Conservation (phyloP, 2,329 filamentous ascomycete genomes). For the Colletotrichum sp. region DNA sequence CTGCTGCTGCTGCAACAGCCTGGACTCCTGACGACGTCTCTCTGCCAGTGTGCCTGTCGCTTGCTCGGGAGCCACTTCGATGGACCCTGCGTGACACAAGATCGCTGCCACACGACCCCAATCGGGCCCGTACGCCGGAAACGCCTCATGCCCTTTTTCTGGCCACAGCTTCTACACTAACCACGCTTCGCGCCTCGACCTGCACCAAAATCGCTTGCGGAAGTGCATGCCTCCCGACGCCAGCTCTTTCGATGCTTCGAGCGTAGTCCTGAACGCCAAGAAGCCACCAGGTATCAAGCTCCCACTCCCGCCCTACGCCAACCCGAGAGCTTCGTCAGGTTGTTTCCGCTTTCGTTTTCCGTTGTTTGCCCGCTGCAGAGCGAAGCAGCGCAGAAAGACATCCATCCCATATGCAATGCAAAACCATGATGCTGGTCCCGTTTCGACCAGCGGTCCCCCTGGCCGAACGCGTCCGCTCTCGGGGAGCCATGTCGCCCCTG, state of each 20-base stretch:
- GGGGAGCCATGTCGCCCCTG: neutral
- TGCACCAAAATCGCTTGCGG: slow-evolving; percentile 5
- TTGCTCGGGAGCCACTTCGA: neutral
- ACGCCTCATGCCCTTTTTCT: slow-evolving; percentile 2
- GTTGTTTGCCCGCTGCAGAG: neutral
- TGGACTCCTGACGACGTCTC: neutral
- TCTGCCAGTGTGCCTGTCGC: neutral
- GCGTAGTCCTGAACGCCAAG: slow-evolving; percentile 6
- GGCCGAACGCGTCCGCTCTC: neutral
- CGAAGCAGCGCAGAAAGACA: neutral
- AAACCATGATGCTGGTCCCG: slow-evolving; percentile 15
- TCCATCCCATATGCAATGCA: slow-evolving; percentile 2
- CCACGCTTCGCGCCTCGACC: neutral
- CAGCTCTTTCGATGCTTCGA: slow-evolving; percentile 8
- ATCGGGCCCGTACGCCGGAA: slow-evolving; percentile 8
- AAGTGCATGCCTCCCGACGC: neutral
- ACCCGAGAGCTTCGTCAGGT: neutral
- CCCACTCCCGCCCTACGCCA: neutral
- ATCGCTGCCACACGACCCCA: slow-evolving; percentile 5
- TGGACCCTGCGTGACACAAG: slow-evolving; percentile 11
- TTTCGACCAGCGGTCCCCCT: slow-evolving; percentile 9
- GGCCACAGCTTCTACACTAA: neutral
- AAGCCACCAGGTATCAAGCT: neutral
- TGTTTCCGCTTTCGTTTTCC: slow-evolving; percentile 11
- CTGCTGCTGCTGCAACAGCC: neutral